Evolutionary conservation across 345 rosid genomes (phyloP).

Genomic region (Corymbia maculata): DNA sequence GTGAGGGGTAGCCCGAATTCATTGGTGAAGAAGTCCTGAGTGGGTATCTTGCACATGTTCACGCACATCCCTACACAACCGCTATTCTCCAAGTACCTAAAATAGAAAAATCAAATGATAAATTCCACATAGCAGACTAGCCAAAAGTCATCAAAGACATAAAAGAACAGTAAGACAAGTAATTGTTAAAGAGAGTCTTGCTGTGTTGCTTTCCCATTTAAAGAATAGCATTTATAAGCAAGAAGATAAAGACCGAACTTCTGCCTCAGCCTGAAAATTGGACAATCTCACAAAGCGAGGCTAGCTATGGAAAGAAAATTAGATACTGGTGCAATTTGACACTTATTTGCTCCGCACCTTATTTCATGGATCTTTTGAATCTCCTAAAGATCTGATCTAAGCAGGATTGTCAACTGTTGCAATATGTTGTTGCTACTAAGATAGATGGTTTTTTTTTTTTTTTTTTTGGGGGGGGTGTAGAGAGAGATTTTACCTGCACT

Average conservation of each 20-base stretch:
- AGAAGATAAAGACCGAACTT: neutral
- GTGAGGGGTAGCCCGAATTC: constrained; percentile 96
- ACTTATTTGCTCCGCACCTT: neutral
- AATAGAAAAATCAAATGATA: neutral
- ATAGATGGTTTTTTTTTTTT: neutral
- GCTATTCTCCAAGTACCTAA: constrained; percentile 92
- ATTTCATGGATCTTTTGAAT: neutral
- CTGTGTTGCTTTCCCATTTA: neutral
- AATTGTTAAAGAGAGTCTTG: neutral
- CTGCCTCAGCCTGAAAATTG: neutral
- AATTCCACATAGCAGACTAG: neutral
- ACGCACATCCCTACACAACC: constrained; percentile 98
- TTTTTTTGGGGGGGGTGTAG: too few species aligned
- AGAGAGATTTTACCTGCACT: constrained; percentile 43
- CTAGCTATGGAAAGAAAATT: neutral
- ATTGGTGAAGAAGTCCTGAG: constrained; percentile 97
- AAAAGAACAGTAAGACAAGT: neutral
- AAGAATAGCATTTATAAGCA: neutral
- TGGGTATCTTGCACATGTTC: constrained; percentile 94
- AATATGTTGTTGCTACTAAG: neutral
- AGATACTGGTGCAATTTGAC: neutral
- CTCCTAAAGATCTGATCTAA: neutral
- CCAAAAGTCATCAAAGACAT: neutral
- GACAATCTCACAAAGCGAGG: neutral
- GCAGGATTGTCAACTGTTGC: neutral